Conservation (phyloP, 2,329 filamentous ascomycete species). For the Colletotrichum truncatum region DNA sequence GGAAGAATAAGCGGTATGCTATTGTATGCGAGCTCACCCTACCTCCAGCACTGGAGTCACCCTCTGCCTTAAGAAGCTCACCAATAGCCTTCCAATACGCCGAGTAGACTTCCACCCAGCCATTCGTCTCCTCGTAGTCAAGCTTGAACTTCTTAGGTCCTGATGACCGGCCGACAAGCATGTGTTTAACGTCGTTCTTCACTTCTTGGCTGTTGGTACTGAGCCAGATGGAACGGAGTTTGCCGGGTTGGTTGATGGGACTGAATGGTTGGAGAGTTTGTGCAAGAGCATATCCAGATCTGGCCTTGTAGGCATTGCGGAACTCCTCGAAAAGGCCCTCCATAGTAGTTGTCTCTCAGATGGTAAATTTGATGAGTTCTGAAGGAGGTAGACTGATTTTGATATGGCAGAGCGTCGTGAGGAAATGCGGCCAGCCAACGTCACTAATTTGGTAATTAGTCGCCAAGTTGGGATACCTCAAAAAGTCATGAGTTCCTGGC, state of each 20-base stretch:
- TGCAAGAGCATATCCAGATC: slow-evolving; percentile 78
- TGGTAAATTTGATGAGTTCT: background rate
- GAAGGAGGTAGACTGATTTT: background rate
- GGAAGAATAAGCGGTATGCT: background rate
- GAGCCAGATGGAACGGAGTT: slow-evolving; percentile 75
- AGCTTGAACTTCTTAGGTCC: slow-evolving; percentile 61
- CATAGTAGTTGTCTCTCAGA: slow-evolving; percentile 59
- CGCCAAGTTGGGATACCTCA: background rate
- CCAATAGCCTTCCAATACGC: slow-evolving; percentile 86
- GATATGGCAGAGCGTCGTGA: background rate
- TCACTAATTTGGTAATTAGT: background rate
- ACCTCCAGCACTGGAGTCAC: slow-evolving; percentile 46
- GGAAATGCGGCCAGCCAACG: background rate
- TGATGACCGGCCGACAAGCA: slow-evolving; percentile 63
- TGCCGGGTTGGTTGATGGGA: slow-evolving; percentile 68
- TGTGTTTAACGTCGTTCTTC: slow-evolving; percentile 76
- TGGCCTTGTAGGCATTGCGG: slow-evolving; percentile 69
- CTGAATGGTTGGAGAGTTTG: slow-evolving; percentile 78
- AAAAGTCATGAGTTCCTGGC: no score
- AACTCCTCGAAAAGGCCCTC: slow-evolving; percentile 80
- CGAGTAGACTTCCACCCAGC: slow-evolving; percentile 89
- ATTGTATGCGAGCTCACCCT: slow-evolving; percentile 39
- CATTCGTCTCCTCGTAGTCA: slow-evolving; percentile 73
- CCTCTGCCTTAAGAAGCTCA: slow-evolving; percentile 74
- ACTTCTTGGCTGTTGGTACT: slow-evolving; percentile 74